Percentiles rank a stretch among this genome's conserved stretches.
Conservation (phyloP, 179 eudicot species). For the Beta macrorhiza region DNA sequence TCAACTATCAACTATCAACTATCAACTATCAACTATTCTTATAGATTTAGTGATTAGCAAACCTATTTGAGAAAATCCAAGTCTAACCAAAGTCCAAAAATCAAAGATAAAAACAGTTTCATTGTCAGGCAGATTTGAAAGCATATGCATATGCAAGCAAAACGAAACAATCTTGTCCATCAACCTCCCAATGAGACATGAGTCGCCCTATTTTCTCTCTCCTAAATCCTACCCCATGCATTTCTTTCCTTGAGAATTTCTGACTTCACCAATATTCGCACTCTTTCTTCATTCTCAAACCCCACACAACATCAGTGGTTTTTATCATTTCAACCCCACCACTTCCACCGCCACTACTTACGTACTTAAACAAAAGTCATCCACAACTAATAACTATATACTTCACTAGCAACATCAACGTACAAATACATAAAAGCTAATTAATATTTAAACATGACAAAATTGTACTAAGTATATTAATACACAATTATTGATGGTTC, state of each 20-base stretch:
- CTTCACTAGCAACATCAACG: no score
- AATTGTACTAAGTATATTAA: neutral
- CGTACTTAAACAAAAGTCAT: no score
- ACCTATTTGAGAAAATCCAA: no score
- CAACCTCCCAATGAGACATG: slow-evolving; percentile 10
- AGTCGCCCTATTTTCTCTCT: neutral
- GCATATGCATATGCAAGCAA: slow-evolving; percentile 25
- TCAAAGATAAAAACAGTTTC: neutral
- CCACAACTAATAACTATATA: no score
- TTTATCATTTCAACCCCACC: no score
- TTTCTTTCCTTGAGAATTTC: slow-evolving; percentile 5
- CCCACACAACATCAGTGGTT: slow-evolving; percentile 5
- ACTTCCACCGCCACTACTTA: no score
- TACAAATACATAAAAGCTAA: neutral
- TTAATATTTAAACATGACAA: neutral
- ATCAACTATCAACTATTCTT: no score
- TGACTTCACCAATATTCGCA: neutral
- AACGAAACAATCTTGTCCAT: slow-evolving; percentile 21
- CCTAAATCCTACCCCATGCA: slow-evolving; percentile 17
- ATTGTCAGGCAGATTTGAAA: slow-evolving; percentile 22
- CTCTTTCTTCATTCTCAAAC: neutral
- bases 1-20: no score
- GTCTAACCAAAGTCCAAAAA: neutral
- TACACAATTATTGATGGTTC: neutral
- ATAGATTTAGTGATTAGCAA: no score